These are phyloP conservation scores for Talaromyces stipitatus DNA, from an alignment of 495 filamentous ascomycete genomes.

Conservation along the genomic window DNA sequence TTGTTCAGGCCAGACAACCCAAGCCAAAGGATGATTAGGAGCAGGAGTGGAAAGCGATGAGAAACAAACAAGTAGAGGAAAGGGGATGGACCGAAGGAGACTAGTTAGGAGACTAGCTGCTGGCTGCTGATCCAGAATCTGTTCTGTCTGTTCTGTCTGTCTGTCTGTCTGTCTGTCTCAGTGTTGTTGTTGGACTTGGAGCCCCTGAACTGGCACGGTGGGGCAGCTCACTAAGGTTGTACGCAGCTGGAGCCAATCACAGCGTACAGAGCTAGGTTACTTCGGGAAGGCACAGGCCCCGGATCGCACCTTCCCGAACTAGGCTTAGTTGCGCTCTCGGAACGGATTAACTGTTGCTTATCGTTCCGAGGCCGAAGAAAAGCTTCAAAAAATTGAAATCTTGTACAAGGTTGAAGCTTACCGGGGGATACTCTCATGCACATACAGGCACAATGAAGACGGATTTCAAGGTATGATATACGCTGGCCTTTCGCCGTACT, in stretches of 20 bases:
- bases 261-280: not conserved
- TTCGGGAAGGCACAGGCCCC: slow-evolving; percentile 8
- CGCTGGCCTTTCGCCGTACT: not conserved
- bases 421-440: too few species aligned
- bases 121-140: not conserved
- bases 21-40: not conserved
- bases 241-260: not conserved
- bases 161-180: not conserved
- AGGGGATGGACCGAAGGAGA: not conserved
- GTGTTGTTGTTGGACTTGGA: not conserved
- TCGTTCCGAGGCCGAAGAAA: slow-evolving; percentile 5
- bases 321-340: not conserved
- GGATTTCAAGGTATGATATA: slow-evolving; percentile 67
- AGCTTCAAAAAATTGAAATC: slow-evolving; percentile 6
- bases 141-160: not conserved
- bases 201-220: slow-evolving; percentile 9
- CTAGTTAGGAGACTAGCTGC: not conserved
- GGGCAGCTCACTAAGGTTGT: slow-evolving; percentile 6
- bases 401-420: not conserved
- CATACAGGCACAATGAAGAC: slow-evolving; percentile 68
- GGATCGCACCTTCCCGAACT: slow-evolving; percentile 4
- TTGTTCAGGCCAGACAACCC: not conserved
- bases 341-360: slow-evolving; percentile 17
- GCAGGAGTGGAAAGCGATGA: not conserved
- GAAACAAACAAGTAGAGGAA: not conserved